These are phyloP conservation scores for Gossypium raimondii DNA, from an alignment of 345 rosid species.

Conservation along the genomic window DNA sequence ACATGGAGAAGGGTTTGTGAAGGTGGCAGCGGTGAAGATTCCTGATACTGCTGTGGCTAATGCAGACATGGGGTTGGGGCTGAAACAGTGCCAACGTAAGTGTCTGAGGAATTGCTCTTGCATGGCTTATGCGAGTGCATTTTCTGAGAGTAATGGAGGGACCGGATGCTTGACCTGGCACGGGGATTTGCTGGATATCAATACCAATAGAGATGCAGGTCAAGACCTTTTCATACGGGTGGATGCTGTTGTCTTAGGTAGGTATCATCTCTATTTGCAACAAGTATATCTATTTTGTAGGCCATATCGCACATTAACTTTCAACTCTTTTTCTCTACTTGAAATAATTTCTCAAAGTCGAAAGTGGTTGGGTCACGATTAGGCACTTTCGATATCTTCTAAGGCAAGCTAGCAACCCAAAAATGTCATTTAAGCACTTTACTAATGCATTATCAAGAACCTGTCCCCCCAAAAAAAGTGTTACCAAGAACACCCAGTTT, in stretches of 20 bases:
- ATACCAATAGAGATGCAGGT: constrained; percentile 30
- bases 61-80: constrained; percentile 37
- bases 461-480: no score
- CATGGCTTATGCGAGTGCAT: constrained; percentile 46
- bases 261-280: no score
- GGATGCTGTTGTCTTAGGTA: constrained; percentile 20
- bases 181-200: constrained; percentile 35
- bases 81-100: constrained; percentile 32
- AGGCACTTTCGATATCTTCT: not conserved
- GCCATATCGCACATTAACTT: no score
- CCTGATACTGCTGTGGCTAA: constrained; percentile 40
- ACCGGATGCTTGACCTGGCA: constrained; percentile 54
- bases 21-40: constrained; percentile 35
- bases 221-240: constrained; percentile 47
- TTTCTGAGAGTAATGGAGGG: constrained; percentile 24
- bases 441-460: no score
- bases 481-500: not conserved
- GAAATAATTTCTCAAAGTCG: not conserved
- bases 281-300: no score
- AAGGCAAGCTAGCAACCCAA: not conserved
- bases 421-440: not conserved
- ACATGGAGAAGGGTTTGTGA: constrained; percentile 51
- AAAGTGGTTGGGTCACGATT: not conserved
- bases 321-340: no score
- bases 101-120: constrained; percentile 57